Conservation (phyloP, 805 yeast genomes). For the Yamadazyma endophytica region DNA sequence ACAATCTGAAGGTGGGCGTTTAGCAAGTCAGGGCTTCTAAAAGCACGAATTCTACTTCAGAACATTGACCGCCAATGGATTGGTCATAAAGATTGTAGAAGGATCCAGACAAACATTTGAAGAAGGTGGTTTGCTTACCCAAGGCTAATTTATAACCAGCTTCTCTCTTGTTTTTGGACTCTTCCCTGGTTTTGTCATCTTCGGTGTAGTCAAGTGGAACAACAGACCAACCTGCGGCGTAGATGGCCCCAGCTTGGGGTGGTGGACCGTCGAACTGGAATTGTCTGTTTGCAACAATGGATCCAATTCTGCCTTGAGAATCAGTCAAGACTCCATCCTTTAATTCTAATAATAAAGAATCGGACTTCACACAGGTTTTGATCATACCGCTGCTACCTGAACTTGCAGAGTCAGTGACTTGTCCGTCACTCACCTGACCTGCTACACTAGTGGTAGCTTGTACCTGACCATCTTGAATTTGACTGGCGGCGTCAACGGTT, state of each 20-base stretch:
- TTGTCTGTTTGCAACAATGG: conserved; percentile 78
- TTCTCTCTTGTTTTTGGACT: conserved; percentile 7
- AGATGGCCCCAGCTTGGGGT: conserved; percentile 72
- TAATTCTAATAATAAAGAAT: conserved; percentile 55
- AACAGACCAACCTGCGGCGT: conserved; percentile 60
- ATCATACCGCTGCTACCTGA: conserved; percentile 27
- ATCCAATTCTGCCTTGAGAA: conserved; percentile 63
- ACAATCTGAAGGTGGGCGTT: too few relatives aligned
- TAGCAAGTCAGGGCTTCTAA: too few relatives aligned
- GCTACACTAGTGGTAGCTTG: conserved; percentile 7
- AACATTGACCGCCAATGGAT: conserved; percentile 15
- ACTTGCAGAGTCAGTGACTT: conserved; percentile 17
- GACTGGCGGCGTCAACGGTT: conserved; percentile 17
- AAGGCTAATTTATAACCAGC: conserved; percentile 48
- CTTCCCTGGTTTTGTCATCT: conserved; percentile 7
- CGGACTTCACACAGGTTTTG: conserved; percentile 37
- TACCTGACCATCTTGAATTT: conserved; percentile 28
- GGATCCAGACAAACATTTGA: conserved; percentile 70
- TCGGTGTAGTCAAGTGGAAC: conserved; percentile 11
- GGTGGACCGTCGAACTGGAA: conserved; percentile 76
- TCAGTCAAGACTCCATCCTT: conserved; percentile 51
- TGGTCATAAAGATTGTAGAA: conserved; percentile 78
- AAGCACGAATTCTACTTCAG: conserved; percentile 54
- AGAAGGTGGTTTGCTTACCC: conserved; percentile 59
- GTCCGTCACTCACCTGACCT: conserved; percentile 29